Conservation (phyloP, 1,284 basidiomycete species). For the Nidula niveotomentosa region DNA sequence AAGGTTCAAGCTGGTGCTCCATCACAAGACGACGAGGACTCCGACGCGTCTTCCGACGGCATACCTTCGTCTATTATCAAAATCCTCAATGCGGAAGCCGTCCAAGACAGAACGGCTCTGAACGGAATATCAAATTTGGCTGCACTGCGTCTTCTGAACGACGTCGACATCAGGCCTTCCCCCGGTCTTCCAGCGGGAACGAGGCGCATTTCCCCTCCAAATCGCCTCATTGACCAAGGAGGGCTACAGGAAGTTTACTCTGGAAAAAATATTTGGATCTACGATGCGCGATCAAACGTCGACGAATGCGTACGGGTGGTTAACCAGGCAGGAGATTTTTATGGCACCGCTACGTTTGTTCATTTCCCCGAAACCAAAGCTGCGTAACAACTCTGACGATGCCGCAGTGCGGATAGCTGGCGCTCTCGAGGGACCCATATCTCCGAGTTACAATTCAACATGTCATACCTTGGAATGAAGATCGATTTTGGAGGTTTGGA, state of each 20-base stretch:
- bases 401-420: slow-evolving; percentile 73
- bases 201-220: slow-evolving; percentile 43
- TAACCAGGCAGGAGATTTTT: slow-evolving; percentile 56
- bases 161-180: slow-evolving; percentile 57
- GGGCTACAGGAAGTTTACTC: slow-evolving; percentile 75
- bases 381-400: neutral
- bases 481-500: slow-evolving; percentile 78
- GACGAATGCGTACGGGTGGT: slow-evolving; percentile 68
- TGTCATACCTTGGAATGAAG: slow-evolving; percentile 60
- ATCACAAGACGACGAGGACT: slow-evolving; percentile 26
- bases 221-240: slow-evolving; percentile 59
- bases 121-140: slow-evolving; percentile 58
- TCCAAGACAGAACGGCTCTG: slow-evolving; percentile 40
- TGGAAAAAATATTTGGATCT: slow-evolving; percentile 73
- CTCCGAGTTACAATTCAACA: slow-evolving; percentile 69
- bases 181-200: slow-evolving; percentile 43
- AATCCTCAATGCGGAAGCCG: slow-evolving; percentile 44
- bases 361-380: neutral
- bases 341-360: slow-evolving; percentile 75
- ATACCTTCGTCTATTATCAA: slow-evolving; percentile 44
- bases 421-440: slow-evolving; percentile 68
- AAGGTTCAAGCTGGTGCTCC: neutral
- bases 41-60: slow-evolving; percentile 33
- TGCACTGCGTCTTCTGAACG: slow-evolving; percentile 68
- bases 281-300: slow-evolving; percentile 61